phyloP scores from a whole-genome alignment of 192 early-diverging fungal genomes.

The Dimargaris cristalligena region DNA sequence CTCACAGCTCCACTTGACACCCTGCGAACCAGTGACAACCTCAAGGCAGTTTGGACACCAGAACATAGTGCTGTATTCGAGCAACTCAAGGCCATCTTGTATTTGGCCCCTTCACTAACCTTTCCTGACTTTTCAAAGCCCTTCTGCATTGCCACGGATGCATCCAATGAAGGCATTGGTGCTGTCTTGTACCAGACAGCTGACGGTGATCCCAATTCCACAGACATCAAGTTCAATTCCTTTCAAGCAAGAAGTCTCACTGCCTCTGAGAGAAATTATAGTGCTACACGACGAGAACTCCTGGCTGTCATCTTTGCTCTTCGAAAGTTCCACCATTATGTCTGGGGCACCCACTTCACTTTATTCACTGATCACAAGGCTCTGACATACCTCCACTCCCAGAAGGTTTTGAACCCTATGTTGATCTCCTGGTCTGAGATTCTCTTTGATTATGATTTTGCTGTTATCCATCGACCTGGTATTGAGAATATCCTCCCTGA shows the following conservation, averaged over 20 bases:
- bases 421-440: not conserved
- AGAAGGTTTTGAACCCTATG: constrained; percentile 7
- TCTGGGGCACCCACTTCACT: constrained; percentile 19
- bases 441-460: constrained; percentile 4
- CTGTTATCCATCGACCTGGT: constrained; percentile 2
- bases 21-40: not conserved
- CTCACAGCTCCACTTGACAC: not conserved
- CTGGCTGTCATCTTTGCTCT: constrained; percentile 16
- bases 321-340: no score
- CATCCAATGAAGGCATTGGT: constrained; percentile 22
- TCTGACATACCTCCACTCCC: constrained; percentile 17
- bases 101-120: constrained; percentile 11
- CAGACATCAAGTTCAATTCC: constrained; percentile 13
- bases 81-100: constrained; percentile 12
- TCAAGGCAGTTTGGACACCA: not conserved
- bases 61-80: not conserved
- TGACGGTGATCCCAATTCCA: constrained; percentile 1
- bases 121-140: constrained; percentile 13
- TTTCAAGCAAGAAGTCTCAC: constrained; percentile 18
- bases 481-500: constrained; percentile 4
- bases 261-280: constrained; percentile 16
- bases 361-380: constrained; percentile 22
- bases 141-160: constrained; percentile 21
- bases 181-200: constrained; percentile 16
- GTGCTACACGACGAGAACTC: constrained; percentile 19